Base-by-base conservation (phyloP, 2,329 filamentous ascomycete genomes). In the Colletotrichum chlorophyti region DNA sequence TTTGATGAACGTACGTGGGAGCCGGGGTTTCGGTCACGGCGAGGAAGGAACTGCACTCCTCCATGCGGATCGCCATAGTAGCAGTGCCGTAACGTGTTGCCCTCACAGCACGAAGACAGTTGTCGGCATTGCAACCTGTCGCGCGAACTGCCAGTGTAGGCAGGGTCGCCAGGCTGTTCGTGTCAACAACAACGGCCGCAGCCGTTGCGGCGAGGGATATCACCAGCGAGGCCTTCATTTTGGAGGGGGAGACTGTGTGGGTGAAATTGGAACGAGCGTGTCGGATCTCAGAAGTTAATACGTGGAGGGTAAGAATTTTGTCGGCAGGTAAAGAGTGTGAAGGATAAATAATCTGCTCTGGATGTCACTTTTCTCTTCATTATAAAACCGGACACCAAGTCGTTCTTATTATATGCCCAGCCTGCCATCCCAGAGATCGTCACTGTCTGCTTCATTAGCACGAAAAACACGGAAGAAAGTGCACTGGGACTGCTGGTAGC, bases 91-190 rank as follows among this genome's bases (percentile, higher is more conserved):
- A 64, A 11, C 73, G 70, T 35, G 75, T 78, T 49, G 76, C 76
- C 21, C 76, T 77, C 45, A 80, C 72, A 57, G 75, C 73, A 27
- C 76, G 74, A 66, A 76, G 75, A 69, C 77, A 80, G 72, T 79
- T 79, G 70, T 80, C 74, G 62, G 71, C 75, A 49, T 68, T 65
- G 66, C 74, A 77, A 43, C 61, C 63, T 48, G 11, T 19, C 5
- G 19, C 34, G 11, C 48, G 49, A 9, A 27, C 49, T 70, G 34
- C 29, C 15, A 58, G 29, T 3, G 24, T 23, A 24, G 48, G 27
- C 4, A 26, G n/a, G 32, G 46, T 19, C n/a, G 1, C 8, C 9
- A 12, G 17, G 3, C 14, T 11, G 12, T 23, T 23, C 3, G 26
- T 61, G 41, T 73, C 68, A 26, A 76, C 54, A 29, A 69, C 65